Conservation (phyloP, 352 stramenopile genomes). For the Peronospora belbahrii region DNA sequence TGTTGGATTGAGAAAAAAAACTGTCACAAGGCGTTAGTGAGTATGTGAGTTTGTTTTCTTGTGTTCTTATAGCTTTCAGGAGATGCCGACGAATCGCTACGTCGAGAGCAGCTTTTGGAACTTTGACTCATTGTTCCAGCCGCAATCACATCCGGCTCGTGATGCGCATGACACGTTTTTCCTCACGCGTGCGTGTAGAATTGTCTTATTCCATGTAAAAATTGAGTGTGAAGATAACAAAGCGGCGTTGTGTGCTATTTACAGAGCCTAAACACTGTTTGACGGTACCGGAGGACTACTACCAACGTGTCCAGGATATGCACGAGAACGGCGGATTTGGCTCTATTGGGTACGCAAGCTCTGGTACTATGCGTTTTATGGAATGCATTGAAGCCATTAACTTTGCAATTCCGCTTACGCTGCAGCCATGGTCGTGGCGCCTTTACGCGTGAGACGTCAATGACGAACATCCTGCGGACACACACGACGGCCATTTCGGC, state of each 20-base stretch:
- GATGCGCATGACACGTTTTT: slow-evolving; percentile 99
- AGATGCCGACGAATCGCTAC: slow-evolving; percentile 99
- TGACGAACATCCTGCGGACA: slow-evolving; percentile 98
- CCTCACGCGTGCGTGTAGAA: slow-evolving; percentile 84
- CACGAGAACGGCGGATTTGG: slow-evolving; percentile 95
- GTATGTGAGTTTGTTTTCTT: not conserved
- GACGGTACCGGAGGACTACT: slow-evolving; percentile 97
- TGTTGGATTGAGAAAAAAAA: not conserved
- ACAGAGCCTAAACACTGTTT: slow-evolving; percentile 62
- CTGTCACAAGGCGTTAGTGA: not conserved
- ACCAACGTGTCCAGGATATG: slow-evolving; percentile 97
- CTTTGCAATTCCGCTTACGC: not conserved
- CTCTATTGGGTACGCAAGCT: slow-evolving; percentile 90
- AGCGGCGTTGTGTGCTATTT: slow-evolving; percentile 1
- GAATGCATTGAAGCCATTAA: not conserved
- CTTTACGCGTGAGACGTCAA: slow-evolving; percentile 93
- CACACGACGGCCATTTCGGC: slow-evolving; percentile 99
- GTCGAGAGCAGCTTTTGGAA: slow-evolving; percentile 99
- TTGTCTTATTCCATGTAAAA: not conserved
- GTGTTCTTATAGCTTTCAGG: slow-evolving; percentile 81
- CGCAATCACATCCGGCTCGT: slow-evolving; percentile 96
- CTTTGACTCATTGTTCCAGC: slow-evolving; percentile 99
- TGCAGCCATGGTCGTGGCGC: slow-evolving; percentile 65
- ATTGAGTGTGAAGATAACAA: not conserved
- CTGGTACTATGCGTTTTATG: not conserved